Conservation (phyloP, 768 basidiomycete genomes). For the Suillus cothurnatus region DNA sequence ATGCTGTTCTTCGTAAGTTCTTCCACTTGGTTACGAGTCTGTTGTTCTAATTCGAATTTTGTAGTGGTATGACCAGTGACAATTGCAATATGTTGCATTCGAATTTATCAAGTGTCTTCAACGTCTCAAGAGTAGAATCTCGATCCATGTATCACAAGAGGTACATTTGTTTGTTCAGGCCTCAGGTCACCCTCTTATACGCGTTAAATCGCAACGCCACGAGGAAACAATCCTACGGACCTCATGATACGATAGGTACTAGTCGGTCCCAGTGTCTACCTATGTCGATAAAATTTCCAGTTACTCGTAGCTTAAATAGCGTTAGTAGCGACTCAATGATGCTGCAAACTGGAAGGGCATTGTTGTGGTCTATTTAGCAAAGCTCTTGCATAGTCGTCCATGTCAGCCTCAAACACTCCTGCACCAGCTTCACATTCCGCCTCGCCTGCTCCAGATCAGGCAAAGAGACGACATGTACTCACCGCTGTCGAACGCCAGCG, state of each 20-base stretch:
- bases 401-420: constrained; percentile 34
- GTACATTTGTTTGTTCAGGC: background rate
- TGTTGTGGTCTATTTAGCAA: constrained; percentile 26
- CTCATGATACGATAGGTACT: background rate
- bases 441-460: constrained; percentile 31
- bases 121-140: background rate
- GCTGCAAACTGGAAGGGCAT: background rate
- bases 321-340: no score
- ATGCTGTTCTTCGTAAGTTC: constrained; percentile 84
- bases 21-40: background rate
- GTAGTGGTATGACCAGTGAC: background rate
- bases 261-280: background rate
- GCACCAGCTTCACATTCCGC: constrained; percentile 30
- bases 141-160: background rate
- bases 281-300: background rate
- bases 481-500: constrained; percentile 56
- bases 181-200: background rate
- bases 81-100: background rate
- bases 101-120: background rate
- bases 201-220: background rate
- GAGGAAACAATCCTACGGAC: background rate
- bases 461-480: constrained; percentile 44
- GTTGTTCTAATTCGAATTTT: background rate
- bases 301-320: background rate
- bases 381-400: constrained; percentile 18